phyloP scores from a whole-genome alignment of 176 grass and related monocot species.

The Poa annua region DNA sequence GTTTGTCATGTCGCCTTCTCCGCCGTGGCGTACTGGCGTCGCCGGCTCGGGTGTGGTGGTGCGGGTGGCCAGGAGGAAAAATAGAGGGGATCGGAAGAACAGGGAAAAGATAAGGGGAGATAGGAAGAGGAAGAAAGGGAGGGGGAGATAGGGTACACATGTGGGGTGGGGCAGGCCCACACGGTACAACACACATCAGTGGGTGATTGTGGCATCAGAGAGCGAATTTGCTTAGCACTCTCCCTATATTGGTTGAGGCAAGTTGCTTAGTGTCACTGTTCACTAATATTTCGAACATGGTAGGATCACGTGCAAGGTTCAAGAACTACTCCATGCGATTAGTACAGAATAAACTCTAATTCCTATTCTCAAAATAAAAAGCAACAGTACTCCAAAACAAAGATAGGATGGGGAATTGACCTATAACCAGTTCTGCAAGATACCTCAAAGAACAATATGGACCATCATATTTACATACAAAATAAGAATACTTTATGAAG shows the following conservation, averaged over 20 bases:
- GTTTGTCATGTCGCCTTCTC: no score
- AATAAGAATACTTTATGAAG: neutral
- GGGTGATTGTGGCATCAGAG: no score
- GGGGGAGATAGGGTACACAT: no score
- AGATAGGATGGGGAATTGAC: constrained; percentile 1
- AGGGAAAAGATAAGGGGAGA: no score
- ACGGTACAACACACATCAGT: no score
- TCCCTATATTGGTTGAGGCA: constrained; percentile 3
- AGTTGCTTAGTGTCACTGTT: constrained; percentile 11
- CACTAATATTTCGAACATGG: constrained; percentile 4
- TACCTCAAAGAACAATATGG: constrained; percentile 15
- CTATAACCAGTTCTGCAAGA: neutral
- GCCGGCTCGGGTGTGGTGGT: no score
- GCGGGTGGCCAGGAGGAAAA: no score
- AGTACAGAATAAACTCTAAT: constrained; percentile 3
- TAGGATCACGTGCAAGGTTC: neutral
- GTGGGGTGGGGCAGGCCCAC: no score
- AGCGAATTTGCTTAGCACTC: constrained; percentile 4
- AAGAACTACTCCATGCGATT: constrained; percentile 3
- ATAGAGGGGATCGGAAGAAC: no score
- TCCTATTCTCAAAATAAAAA: neutral
- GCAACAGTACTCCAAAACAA: neutral
- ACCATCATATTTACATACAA: constrained; percentile 2
- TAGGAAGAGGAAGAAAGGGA: no score
- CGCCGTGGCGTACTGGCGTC: no score